A percentile compares a stretch with the other conserved stretches of the same genome.
Evolutionary conservation across 139 green algal species (phyloP).

Genomic region (Tetraselmis chui): DNA sequence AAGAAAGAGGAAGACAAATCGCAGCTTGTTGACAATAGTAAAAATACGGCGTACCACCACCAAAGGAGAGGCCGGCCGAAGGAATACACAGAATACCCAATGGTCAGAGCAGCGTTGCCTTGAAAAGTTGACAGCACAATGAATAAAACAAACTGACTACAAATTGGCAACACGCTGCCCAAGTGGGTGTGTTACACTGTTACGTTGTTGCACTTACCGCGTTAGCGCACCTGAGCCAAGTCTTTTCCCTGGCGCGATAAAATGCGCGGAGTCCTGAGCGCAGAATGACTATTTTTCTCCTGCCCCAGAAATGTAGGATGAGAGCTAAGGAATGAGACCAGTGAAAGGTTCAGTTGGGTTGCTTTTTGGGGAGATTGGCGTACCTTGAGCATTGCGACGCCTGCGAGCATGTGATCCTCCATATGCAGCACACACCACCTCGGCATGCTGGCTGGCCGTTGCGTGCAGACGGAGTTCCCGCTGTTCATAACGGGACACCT

Average conservation of each 20-base stretch:
- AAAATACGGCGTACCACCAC: too few relatives aligned
- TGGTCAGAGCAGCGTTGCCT: neutral
- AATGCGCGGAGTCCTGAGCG: neutral
- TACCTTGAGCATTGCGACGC: neutral
- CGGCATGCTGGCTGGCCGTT: neutral
- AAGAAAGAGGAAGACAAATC: neutral
- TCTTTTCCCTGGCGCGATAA: neutral
- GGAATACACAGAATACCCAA: neutral
- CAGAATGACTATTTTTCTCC: neutral
- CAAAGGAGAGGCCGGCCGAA: too few relatives aligned
- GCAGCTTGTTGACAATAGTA: too few relatives aligned
- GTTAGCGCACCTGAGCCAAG: neutral
- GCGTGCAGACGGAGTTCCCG: neutral
- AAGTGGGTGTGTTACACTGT: neutral
- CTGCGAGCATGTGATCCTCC: neutral
- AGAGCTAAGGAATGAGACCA: neutral
- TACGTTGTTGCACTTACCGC: neutral
- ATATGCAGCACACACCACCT: neutral
- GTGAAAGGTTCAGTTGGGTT: neutral
- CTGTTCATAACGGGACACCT: neutral
- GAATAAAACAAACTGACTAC: neutral
- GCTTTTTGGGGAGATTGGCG: neutral
- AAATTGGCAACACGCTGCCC: neutral
- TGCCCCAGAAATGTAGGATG: too few relatives aligned
- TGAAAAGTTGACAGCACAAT: neutral